Base-by-base conservation (phyloP, 208 protist species). In the Crithidia expoeki region DNA sequence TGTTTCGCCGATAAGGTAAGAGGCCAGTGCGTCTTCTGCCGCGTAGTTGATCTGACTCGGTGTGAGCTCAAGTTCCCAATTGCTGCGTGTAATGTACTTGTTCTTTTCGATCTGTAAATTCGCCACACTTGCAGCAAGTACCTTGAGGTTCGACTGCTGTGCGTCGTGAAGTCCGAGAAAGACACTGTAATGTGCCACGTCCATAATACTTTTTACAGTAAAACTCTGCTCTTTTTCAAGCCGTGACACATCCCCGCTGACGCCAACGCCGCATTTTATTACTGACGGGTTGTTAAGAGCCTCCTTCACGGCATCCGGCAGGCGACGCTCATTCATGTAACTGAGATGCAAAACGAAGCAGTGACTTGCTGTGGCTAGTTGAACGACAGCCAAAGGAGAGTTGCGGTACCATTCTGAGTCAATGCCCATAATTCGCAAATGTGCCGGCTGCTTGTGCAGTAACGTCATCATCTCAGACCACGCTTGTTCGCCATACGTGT, bases 301-400 rank as follows among this genome's bases (percentile, higher is more conserved):
- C 2, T 59, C 36, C 47, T 62, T 68, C 34, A 86, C 74, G 2
- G 42, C 33, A 4, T 23, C 21, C 6, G 85, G 82, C 28, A 91
- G 67, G 4, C 7, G 23, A 10, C 82, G 79, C 4, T 68, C 42
- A 2, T 67, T 42, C n/a, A 88, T 64, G 72, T 81, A 84, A 47
- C 60, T 81, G 52, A 90, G 63, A 49, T 88, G 85, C 58, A 91
- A 42, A 25, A 91, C 82, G 33, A 91, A 84, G 76, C 85, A 91
- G 60, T 88, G 82, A 21, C 76, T 86, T 14, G 60, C 50, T 23
- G 85, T 83, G 4, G 80, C 79, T 17, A 88, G 36, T 77, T 91
- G 85, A 14, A 91, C 57, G 10, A 84, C 67, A 0, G 85, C 68
- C 11, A 88, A 47, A 4, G 85, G 83, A 4, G 75, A 79, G 30